phyloP scores from a whole-genome alignment of 805 yeast genomes.

The Wickerhamiella galacta region DNA sequence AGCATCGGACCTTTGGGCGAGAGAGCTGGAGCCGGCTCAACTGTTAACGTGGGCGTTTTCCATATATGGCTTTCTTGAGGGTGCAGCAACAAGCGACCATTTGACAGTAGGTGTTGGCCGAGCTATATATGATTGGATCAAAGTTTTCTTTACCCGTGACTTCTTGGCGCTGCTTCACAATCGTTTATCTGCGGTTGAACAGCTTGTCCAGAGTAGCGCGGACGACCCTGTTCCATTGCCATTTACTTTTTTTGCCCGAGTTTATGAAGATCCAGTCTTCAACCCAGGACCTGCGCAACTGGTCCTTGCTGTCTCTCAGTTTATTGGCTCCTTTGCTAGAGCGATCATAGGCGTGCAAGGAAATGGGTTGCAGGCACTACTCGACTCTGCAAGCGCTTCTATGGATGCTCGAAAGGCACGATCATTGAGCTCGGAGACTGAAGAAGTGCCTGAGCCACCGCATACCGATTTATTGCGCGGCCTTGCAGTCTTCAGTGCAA shows the following conservation, averaged over 20 bases:
- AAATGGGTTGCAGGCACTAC: slow-evolving; percentile 1
- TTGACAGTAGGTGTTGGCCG: slow-evolving; percentile 11
- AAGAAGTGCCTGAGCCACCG: too few species aligned
- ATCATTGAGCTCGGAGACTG: too few species aligned
- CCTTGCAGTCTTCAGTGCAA: slow-evolving; percentile 17
- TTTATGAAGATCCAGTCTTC: slow-evolving; percentile 2
- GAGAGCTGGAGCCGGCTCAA: slow-evolving; percentile 5
- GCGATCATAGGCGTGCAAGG: neutral
- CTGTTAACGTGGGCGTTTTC: slow-evolving; percentile 15
- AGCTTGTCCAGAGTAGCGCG: slow-evolving; percentile 4
- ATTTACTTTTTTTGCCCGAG: slow-evolving; percentile 4
- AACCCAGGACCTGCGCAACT: slow-evolving; percentile 10
- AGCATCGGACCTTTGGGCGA: slow-evolving; percentile 12
- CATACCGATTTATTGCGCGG: slow-evolving; percentile 9
- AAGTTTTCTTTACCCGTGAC: slow-evolving; percentile 7
- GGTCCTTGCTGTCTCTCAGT: slow-evolving; percentile 3
- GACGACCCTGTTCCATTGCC: slow-evolving; percentile 8
- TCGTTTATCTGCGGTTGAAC: slow-evolving; percentile 9
- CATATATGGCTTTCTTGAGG: slow-evolving; percentile 22
- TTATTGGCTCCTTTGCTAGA: slow-evolving; percentile 2
- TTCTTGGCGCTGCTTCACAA: slow-evolving; percentile 6
- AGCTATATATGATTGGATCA: slow-evolving; percentile 6
- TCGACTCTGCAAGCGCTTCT: slow-evolving; percentile 1
- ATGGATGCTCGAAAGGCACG: too few species aligned
- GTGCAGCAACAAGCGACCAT: slow-evolving; percentile 12